Evolutionary conservation across 768 basidiomycete genomes (phyloP).

Genomic region (Leccinellum luteum): DNA sequence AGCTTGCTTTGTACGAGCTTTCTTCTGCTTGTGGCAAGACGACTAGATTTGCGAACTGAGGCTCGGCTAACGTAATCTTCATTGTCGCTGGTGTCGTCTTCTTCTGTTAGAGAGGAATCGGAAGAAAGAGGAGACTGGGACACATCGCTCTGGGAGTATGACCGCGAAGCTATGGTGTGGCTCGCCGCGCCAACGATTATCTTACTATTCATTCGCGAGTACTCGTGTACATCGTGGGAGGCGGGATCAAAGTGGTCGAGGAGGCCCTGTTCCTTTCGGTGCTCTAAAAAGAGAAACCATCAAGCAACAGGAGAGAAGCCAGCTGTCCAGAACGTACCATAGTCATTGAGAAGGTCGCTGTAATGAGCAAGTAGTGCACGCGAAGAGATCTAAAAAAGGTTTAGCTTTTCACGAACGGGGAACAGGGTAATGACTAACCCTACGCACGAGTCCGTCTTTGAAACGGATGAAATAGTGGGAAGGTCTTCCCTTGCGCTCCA

Average conservation of each 20-base stretch:
- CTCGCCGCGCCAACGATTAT: conserved; percentile 29
- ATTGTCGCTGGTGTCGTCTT: conserved; percentile 20
- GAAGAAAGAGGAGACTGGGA: conserved; percentile 5
- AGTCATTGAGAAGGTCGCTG: conserved; percentile 49
- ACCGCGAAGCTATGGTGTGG: neutral
- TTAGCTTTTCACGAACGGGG: neutral
- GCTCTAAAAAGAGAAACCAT: conserved; percentile 36
- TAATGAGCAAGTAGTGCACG: conserved; percentile 37
- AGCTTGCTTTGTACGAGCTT: conserved; percentile 34
- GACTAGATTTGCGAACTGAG: conserved; percentile 17
- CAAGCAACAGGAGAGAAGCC: conserved; percentile 3
- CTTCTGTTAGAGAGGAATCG: conserved; percentile 29
- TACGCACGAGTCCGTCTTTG: conserved; percentile 54
- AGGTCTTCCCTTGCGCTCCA: conserved; percentile 26
- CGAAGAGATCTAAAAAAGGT: conserved; percentile 41
- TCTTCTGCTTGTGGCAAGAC: conserved; percentile 6
- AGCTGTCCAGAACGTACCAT: conserved; percentile 42
- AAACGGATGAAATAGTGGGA: conserved; percentile 62
- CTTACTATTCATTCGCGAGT: conserved; percentile 48
- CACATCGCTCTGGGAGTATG: conserved; percentile 13
- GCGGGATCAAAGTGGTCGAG: conserved; percentile 61
- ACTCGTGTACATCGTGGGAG: conserved; percentile 50
- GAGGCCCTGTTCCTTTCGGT: conserved; percentile 38
- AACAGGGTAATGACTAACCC: conserved; percentile 38
- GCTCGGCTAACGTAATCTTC: conserved; percentile 5